Percentiles rank a stretch among this genome's conserved stretches.
phyloP scores from a whole-genome alignment of 1,139 yeast genomes.

The Taphrina betulina region DNA sequence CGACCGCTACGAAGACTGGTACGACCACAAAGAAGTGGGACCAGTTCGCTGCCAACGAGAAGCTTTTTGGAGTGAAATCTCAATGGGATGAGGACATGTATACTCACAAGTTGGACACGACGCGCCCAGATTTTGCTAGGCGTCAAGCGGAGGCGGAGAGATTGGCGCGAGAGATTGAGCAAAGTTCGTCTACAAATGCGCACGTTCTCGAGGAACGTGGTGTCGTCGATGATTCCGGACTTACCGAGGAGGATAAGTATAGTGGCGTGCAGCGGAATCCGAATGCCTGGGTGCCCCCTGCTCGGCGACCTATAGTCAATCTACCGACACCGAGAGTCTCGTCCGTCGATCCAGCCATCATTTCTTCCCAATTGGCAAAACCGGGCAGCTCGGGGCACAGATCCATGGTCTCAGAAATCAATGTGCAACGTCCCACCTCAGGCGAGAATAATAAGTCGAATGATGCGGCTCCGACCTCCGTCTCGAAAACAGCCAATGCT shows the following conservation, averaged over 20 bases:
- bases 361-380: conserved; percentile 19
- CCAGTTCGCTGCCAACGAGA: conserved; percentile 86
- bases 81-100: conserved; percentile 85
- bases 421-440: conserved; percentile 21
- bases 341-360: conserved; percentile 31
- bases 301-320: conserved; percentile 20
- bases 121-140: conserved; percentile 69
- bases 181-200: conserved; percentile 60
- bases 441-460: conserved; percentile 1
- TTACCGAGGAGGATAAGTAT: conserved; percentile 94
- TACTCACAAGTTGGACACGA: conserved; percentile 76
- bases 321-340: neutral
- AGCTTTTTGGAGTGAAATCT: conserved; percentile 83
- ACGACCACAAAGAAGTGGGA: conserved; percentile 59
- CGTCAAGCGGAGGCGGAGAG: conserved; percentile 69
- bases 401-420: conserved; percentile 1
- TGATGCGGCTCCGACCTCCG: neutral
- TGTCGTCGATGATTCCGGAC: conserved; percentile 70
- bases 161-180: conserved; percentile 80
- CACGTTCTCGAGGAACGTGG: conserved; percentile 95
- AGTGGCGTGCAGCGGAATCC: conserved; percentile 67
- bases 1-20: conserved; percentile 40
- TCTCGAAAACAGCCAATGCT: conserved; percentile 29
- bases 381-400: conserved; percentile 19
- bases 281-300: conserved; percentile 25